Percentiles rank a stretch among this genome's conserved stretches.
Evolutionary conservation across 164 flowering plant species (phyloP).

Genomic region (Dillenia turbinata): DNA sequence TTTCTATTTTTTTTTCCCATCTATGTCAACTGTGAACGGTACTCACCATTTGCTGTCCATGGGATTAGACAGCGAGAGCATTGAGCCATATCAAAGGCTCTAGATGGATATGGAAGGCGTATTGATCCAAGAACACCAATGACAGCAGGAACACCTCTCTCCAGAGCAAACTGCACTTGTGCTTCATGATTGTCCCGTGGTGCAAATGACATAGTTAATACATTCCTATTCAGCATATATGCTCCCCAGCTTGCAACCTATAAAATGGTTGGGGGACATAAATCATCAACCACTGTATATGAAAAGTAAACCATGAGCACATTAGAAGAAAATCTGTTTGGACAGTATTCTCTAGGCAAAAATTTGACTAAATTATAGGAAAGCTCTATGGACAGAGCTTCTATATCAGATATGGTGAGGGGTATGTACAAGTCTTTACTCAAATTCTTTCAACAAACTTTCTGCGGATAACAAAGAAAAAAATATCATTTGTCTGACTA

Average conservation of each 20-base stretch:
- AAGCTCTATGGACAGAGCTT: too few species aligned
- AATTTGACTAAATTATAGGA: too few species aligned
- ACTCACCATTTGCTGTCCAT: constrained; percentile 78
- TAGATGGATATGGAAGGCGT: constrained; percentile 76
- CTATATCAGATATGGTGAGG: too few species aligned
- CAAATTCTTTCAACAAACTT: too few species aligned
- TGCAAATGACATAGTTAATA: constrained; percentile 89
- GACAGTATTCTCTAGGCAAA: too few species aligned
- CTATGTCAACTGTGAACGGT: not conserved
- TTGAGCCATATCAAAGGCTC: constrained; percentile 98
- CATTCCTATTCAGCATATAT: constrained; percentile 79
- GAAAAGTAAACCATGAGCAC: not conserved
- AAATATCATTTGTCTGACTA: too few species aligned
- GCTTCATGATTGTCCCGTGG: constrained; percentile 95
- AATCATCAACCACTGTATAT: constrained; percentile 11
- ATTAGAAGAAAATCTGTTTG: too few species aligned
- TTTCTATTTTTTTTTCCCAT: not conserved
- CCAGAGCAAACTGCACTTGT: constrained; percentile 92
- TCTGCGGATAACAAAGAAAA: too few species aligned
- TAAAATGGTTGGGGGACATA: constrained; percentile 5
- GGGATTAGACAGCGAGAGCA: constrained; percentile 91
- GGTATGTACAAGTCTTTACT: too few species aligned
- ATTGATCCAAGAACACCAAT: constrained; percentile 89
- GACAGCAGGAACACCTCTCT: constrained; percentile 92
- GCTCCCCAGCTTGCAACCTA: constrained; percentile 99